Conservation (phyloP, 306 rosid genomes). For the Oemleria cerasiformis region DNA sequence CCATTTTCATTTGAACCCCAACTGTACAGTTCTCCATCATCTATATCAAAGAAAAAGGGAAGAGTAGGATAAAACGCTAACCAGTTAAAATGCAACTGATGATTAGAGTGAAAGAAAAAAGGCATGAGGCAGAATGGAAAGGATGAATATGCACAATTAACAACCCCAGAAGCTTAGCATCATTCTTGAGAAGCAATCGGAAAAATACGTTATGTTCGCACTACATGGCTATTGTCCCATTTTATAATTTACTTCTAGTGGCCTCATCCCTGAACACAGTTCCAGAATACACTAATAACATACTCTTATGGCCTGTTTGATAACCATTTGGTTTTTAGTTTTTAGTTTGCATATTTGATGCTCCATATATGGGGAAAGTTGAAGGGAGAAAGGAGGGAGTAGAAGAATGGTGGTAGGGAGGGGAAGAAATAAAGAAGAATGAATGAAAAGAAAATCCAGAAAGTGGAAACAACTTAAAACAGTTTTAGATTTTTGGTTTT, state of each 20-base stretch:
- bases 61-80: constrained; percentile 2
- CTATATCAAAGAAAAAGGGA: constrained; percentile 30
- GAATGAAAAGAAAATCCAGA: too few species aligned
- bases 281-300: neutral
- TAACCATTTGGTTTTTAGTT: too few species aligned
- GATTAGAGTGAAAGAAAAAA: neutral
- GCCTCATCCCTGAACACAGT: neutral
- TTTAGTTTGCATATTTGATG: too few species aligned
- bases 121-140: neutral
- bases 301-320: too few species aligned
- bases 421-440: too few species aligned
- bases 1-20: constrained; percentile 99
- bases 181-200: neutral
- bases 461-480: too few species aligned
- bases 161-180: neutral
- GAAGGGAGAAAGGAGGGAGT: too few species aligned
- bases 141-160: neutral
- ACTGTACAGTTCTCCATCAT: constrained; percentile 73
- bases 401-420: too few species aligned
- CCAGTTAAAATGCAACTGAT: neutral
- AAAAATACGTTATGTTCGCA: neutral
- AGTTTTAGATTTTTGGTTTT: too few species aligned
- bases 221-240: neutral
- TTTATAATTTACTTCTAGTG: neutral
- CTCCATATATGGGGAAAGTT: too few species aligned